Base-by-base conservation (phyloP, 2,329 filamentous ascomycete genomes). In the Aureobasidium sp. region DNA sequence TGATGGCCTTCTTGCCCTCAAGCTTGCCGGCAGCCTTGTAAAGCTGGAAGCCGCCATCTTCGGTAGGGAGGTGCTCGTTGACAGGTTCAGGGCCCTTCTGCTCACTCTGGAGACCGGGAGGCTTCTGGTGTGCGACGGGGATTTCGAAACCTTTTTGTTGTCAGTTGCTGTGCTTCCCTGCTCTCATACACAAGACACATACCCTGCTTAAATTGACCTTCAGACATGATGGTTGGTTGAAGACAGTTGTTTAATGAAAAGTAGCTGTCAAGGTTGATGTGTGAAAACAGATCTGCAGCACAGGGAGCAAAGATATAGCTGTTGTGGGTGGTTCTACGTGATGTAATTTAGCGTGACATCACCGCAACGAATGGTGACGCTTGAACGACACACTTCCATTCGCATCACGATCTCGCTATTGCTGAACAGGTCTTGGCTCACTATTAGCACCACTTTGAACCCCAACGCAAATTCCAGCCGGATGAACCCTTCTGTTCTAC, bases 1-100 rank as follows among this genome's bases (percentile, higher is more conserved):
- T 93, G 62, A 94, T 74, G 8, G 89, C 89, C 63, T 84, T 88
- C 74, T 87, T 89, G 64, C 85, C 89, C 68, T 83, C 75, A 7
- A 94, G 83, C 76, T 94, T 95, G 53, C 85, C 86, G 1, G 89
- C 87, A 4, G 88, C 83, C 70, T 86, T 85, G 77, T 94, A 93
- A 52, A 81, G 81, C 68, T 88, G 83, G 67, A 83, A 86, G 13
- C 84, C 84, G 41, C 87, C 86, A 63, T 88, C 83, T 21, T 83
- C 80, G 5, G 84, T 86, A 0, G 89, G 89, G 2, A 92, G 74
- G 63, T 87, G 78, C 61, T 87, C 84, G 62, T 82, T 84, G 48
- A 82, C 77, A 1, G 88, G 86, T 61, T 82, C 77, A 1, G 79
- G 79, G 25, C 59, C 59, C 59, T 61, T 61, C 39, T 55, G 25